Conservation (phyloP, 2,329 filamentous ascomycete species). For the Thielaviopsis euricoi region DNA sequence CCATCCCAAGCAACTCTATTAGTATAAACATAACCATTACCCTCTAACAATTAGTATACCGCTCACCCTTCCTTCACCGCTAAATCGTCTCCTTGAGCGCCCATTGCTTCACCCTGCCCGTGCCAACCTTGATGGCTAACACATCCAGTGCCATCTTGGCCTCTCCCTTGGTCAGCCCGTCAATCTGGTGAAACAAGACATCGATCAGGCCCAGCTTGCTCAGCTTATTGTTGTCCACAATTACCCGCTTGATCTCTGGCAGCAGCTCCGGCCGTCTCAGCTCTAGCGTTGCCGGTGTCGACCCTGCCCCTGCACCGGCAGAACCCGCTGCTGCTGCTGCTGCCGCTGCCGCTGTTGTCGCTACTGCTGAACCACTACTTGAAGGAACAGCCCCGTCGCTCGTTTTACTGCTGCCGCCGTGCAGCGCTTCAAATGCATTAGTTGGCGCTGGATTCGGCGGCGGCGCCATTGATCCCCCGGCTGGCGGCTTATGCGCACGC, state of each 20-base stretch:
- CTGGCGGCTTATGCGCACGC: slow-evolving; percentile 5
- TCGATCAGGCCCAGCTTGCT: slow-evolving; percentile 27
- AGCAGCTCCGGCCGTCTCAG: slow-evolving; percentile 19
- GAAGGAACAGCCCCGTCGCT: too few species aligned
- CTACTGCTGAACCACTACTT: too few species aligned
- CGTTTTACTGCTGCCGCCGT: too few species aligned
- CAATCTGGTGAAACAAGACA: slow-evolving; percentile 24
- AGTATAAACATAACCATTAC: too few species aligned
- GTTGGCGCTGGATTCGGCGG: slow-evolving; percentile 19
- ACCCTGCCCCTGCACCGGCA: slow-evolving; percentile 12
- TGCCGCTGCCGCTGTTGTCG: slow-evolving; percentile 6
- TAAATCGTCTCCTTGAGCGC: slow-evolving; percentile 14
- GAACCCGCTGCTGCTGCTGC: slow-evolving; percentile 1
- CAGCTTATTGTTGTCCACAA: slow-evolving; percentile 23
- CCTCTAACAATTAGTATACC: too few species aligned
- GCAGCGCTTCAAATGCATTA: slow-evolving; percentile 23
- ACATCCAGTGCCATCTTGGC: slow-evolving; percentile 26
- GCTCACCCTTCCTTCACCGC: background rate
- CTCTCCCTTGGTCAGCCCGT: slow-evolving; percentile 22
- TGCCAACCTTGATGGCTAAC: slow-evolving; percentile 24
- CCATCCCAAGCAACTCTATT: too few species aligned
- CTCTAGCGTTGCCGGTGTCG: slow-evolving; percentile 21
- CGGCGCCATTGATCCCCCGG: background rate
- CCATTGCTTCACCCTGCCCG: slow-evolving; percentile 24
- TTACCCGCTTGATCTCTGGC: slow-evolving; percentile 25